A percentile compares a stretch with the other conserved stretches of the same genome.
Conservation (phyloP, 176 grass and related monocot genomes). For the Lolium multiflorum region DNA sequence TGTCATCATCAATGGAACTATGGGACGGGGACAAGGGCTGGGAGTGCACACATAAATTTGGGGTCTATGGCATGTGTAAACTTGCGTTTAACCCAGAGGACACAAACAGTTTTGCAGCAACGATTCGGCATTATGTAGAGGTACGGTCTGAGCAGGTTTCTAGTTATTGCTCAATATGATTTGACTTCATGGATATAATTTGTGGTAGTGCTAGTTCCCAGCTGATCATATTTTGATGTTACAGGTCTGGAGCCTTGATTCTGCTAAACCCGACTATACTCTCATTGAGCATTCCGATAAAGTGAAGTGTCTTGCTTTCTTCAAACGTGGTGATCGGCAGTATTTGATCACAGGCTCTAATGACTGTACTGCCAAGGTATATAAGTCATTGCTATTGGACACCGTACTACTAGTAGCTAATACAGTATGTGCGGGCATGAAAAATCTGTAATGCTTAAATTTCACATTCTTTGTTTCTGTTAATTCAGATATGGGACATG, state of each 20-base stretch:
- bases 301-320: background rate
- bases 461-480: background rate
- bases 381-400: background rate
- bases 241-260: background rate
- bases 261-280: background rate
- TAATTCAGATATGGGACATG: background rate
- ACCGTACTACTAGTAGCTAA: background rate
- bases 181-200: background rate
- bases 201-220: background rate
- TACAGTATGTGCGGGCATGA: no score
- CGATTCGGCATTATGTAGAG: background rate
- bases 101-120: background rate
- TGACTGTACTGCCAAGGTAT: background rate
- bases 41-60: background rate
- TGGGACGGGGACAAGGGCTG: background rate
- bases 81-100: background rate
- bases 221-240: background rate
- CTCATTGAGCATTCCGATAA: background rate
- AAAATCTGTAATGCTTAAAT: no score
- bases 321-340: background rate
- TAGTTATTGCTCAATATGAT: background rate
- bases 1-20: background rate
- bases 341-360: background rate
- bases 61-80: background rate
- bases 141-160: background rate